Evolutionary conservation across 31 red algal species (phyloP).

Genomic region (Endocladia muricata): DNA sequence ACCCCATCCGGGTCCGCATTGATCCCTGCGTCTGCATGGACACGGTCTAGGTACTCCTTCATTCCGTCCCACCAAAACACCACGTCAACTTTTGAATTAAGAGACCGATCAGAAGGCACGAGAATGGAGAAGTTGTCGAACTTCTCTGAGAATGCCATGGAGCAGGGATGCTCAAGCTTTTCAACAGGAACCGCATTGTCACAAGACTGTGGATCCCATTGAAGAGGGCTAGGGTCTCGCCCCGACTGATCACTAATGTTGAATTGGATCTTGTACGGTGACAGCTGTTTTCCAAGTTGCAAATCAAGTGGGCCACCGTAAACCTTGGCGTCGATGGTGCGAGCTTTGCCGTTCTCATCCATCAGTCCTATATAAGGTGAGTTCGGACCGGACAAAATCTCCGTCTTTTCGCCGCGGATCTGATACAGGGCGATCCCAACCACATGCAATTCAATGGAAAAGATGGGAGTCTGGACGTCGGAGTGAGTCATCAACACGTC

Average conservation of each 20-base stretch:
- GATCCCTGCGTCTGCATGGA: not conserved
- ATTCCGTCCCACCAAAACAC: not conserved
- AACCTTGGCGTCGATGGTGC: conserved; percentile 5
- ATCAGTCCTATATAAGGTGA: no score
- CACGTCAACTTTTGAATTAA: not conserved
- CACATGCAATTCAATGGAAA: no score
- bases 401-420: no score
- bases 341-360: no score
- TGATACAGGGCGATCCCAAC: no score
- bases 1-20: no score
- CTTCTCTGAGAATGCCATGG: conserved; percentile 34
- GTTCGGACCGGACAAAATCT: no score
- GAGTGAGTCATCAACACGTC: no score
- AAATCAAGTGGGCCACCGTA: not conserved
- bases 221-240: not conserved
- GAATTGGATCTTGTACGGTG: not conserved
- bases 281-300: not conserved
- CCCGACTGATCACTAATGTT: not conserved
- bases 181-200: not conserved
- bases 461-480: no score
- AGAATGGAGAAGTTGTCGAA: conserved; percentile 23
- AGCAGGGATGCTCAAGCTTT: conserved; percentile 19
- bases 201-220: conserved; percentile 16
- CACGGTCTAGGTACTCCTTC: not conserved
- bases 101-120: not conserved